Base-by-base conservation (phyloP, 2,329 filamentous ascomycete genomes). In the Trichoderma pleuroti region DNA sequence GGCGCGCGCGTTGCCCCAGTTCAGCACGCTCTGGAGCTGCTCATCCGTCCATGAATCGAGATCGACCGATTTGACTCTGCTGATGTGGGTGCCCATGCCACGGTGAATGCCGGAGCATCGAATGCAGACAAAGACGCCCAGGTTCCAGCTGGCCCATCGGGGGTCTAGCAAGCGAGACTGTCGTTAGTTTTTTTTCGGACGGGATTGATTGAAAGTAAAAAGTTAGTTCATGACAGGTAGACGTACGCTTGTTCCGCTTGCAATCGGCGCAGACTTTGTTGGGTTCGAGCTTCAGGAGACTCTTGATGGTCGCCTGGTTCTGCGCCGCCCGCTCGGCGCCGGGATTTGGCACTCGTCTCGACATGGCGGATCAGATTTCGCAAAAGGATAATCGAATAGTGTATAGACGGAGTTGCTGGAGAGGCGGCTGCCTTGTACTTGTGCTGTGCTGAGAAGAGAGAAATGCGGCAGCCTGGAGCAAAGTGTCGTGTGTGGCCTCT, bases 251-350 rank as follows among this genome's bases (percentile, higher is more conserved):
- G 86, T 98, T 99, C 81, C 92, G 91, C 86, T 99, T 99, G 89
- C 96, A 99, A 82, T 99, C 96, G 72, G 95, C 93, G 86, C 96
- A 99, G 79, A 92, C 90, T 86, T 99, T 99, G 85, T 99, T 99
- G 73, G 90, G 85, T 79, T 98, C 95, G 76, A 99, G 85, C 84
- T 98, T 99, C 80, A 98, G 86, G 76, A 99, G 88, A 79, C 89
- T 94, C 86, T 98, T 98, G 82, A 99, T 93, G 57, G 94, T 97
- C 80, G 91, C 90, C 81, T 93, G 91, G 84, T 99, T 99, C 83
- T 97, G 92, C 78, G 94, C 94, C 77, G 94, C 93, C 82, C 93
- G 91, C 83, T 97, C 93, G 75, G 93, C 92, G 74, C 90, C 90
- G 79, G 93, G 90, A 82, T 93, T 93, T 72, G 90, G 88, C 72